Base-by-base conservation (phyloP, 2,329 filamentous ascomycete genomes). In the Botryotinia globosa region DNA sequence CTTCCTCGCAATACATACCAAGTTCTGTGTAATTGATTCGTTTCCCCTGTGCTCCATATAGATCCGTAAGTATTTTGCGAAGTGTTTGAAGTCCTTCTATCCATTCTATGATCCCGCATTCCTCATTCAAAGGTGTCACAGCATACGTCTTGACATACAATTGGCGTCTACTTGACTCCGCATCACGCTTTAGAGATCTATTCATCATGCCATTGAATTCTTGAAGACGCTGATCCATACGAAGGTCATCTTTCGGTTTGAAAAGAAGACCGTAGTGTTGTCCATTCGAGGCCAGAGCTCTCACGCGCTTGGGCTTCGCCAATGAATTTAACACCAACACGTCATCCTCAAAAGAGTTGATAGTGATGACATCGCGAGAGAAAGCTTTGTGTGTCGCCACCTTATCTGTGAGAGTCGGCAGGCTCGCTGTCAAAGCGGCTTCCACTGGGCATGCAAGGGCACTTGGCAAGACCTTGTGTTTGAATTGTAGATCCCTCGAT, bases 131-230 rank as follows among this genome's bases (percentile, higher is more conserved):
- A 2, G 96, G 97, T 7, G 95, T 97, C 20, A 99, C 97, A 10
- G 94, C 94, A 78, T 99, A 99, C 0, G 96, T 99, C 80, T 94
- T 94, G 82, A 99, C 97, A 81, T 97, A 97, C 72, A 99, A 87
- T 76, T 96, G 92, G 25, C 96, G 89, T 81, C 93, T 92, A 82
- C 93, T 97, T 25, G 94, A 93, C 80, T 98, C 94, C 3, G 94
- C 91, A 79, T 98, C 94, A 74, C 92, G 90, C 80, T 98, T 97
- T 72, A 99, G 84, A 4, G 95, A 94, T 73, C 96, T 89, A 81
- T 99, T 99, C 84, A 99, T 98, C 89, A 98, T 96, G 63, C 92
- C 90, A 81, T 98, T 99, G 85, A 99, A 99, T 80, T 99, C 97
- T 94, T 99, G 99, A 32, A 99, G 89, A 69, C 96, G 93, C 81